Evolutionary conservation across 768 basidiomycete species (phyloP), one percentile per base, ranked within the genome.

Genomic region (Krasilnikovozyma curviuscula): DNA sequence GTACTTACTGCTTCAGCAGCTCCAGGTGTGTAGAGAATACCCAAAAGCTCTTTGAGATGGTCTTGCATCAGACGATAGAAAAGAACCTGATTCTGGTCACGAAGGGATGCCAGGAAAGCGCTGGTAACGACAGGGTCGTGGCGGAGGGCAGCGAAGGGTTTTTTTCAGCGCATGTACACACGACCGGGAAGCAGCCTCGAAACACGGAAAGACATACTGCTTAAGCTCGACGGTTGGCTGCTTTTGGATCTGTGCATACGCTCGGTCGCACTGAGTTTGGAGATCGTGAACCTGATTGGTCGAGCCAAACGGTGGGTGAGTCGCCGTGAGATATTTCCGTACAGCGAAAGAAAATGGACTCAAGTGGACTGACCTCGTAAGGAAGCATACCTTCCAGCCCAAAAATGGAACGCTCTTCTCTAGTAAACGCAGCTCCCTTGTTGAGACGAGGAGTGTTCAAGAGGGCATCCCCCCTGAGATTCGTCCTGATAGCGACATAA

Each of bases 381-480:
- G 66, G 66, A n/a, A 69, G 50, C 52, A 65, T 56, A 12, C 67
- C 67, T 33, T 60, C 54, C 3, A 70, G 53, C 2, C 78, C 79
- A 48, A 91, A 81, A 1, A 68, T 70, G 40, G 73, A 70, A 33
- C 85, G 71, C 63, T 91, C 85, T 9, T 69, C 59, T 7, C 58
- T 40, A 0, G 77, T 74, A 65, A 86, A 88, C 1, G 73, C 81
- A 7, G 78, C 82, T 14, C 85, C 85, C 59, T 82, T 82, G 69
- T 81, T 81, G 63, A 73, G 78, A 12, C 74, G 70, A 0, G 82
- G 77, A 38, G 68, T 73, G 18, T 70, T 72, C 44, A 86, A 71
- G 23, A 86, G 59, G 3, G 68, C 67, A 3, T 75, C 70, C 8
- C 81, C 81, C 28, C 71, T 71, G 14, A 82, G 65, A n/a, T 50